Percentiles rank a stretch among this genome's conserved stretches.
Evolutionary conservation across 2,329 filamentous ascomycete genomes (phyloP).

Genomic region (Colletotrichum gloeosporioides): DNA sequence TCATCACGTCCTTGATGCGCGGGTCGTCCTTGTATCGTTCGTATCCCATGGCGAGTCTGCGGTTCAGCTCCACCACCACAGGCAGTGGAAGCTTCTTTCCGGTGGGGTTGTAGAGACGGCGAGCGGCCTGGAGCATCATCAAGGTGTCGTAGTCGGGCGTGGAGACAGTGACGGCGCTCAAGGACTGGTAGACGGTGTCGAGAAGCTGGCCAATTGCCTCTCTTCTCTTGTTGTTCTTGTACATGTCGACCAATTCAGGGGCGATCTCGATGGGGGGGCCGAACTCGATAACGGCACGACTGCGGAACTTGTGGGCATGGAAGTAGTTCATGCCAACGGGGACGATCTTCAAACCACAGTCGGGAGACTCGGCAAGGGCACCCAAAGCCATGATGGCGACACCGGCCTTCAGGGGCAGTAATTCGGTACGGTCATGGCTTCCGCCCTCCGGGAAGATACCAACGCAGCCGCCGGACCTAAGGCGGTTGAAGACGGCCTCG

Average conservation of each 20-base stretch:
- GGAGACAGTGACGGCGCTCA: constrained; percentile 89
- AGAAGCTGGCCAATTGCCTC: constrained; percentile 87
- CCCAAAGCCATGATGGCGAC: constrained; percentile 98
- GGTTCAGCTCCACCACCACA: constrained; percentile 92
- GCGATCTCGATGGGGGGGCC: constrained; percentile 88
- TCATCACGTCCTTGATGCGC: constrained; percentile 77
- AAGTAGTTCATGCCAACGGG: constrained; percentile 99
- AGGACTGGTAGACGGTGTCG: constrained; percentile 83
- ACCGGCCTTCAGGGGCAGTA: constrained; percentile 92
- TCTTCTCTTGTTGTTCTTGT: constrained; percentile 81
- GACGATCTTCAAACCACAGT: constrained; percentile 91
- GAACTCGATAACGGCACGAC: constrained; percentile 94
- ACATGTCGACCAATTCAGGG: constrained; percentile 81
- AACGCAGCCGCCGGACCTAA: constrained; percentile 85
- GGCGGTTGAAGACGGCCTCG: constrained; percentile 85
- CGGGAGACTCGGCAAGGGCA: constrained; percentile 81
- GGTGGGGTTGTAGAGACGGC: constrained; percentile 91
- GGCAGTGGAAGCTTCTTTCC: constrained; percentile 93
- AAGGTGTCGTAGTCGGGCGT: constrained; percentile 94
- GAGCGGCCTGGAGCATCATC: constrained; percentile 94
- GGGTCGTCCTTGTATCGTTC: constrained; percentile 91
- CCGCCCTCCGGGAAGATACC: constrained; percentile 98
- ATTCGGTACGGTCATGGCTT: constrained; percentile 90
- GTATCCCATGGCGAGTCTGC: constrained; percentile 89
- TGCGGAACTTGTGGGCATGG: constrained; percentile 97